Conservation (phyloP, 345 rosid species). For the Melaleuca alternifolia region DNA sequence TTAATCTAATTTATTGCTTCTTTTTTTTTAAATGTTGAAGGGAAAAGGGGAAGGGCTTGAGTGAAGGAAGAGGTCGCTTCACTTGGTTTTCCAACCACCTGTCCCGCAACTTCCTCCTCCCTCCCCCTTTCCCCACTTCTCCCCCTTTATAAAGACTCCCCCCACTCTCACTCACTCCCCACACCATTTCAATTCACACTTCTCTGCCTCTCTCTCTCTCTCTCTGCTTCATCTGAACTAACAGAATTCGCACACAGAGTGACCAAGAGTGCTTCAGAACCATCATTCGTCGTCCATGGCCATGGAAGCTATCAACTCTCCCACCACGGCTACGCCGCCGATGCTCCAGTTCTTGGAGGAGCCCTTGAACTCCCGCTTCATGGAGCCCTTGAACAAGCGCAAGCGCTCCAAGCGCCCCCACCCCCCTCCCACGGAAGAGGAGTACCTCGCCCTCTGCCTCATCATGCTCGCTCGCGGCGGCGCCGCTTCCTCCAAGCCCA, state of each 20-base stretch:
- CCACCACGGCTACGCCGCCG: conserved; percentile 11
- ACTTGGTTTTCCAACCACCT: conserved; percentile 31
- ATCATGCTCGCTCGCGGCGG: conserved; percentile 38
- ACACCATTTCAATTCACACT: not conserved
- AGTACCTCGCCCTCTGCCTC: conserved; percentile 41
- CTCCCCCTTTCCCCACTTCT: conserved; percentile 21
- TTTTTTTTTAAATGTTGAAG: too few species aligned
- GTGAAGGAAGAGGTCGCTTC: not conserved
- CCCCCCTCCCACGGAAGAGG: conserved; percentile 24
- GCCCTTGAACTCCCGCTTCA: not conserved
- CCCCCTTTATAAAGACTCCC: not conserved
- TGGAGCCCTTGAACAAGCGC: conserved; percentile 25
- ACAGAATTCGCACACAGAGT: too few species aligned
- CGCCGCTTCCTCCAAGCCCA: not conserved
- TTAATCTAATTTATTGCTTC: not conserved
- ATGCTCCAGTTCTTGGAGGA: conserved; percentile 1
- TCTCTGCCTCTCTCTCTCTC: not conserved
- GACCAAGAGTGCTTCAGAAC: not conserved
- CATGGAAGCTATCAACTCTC: conserved; percentile 34
- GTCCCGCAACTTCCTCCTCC: conserved; percentile 47
- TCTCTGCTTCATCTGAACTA: not conserved
- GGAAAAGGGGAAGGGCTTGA: not conserved
- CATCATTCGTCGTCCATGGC: conserved; percentile 20
- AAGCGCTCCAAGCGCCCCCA: conserved; percentile 34
- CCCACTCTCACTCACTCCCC: conserved; percentile 13